These are phyloP conservation scores for Clavariopsis aquatica DNA, from an alignment of 495 filamentous ascomycete species.

Conservation along the genomic window DNA sequence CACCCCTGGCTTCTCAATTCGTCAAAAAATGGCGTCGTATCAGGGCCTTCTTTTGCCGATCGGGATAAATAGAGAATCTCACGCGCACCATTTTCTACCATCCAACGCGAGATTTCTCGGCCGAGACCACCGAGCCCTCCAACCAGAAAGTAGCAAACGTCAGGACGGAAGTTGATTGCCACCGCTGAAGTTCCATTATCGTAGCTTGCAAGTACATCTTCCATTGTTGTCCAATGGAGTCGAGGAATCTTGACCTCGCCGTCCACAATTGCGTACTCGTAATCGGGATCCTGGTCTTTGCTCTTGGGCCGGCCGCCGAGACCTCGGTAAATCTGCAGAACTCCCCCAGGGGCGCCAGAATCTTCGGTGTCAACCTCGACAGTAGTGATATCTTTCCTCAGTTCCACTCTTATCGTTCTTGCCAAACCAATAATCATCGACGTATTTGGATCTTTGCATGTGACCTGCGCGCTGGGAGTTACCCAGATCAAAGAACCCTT, in stretches of 20 bases:
- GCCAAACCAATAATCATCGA: neutral
- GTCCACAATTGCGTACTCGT: neutral
- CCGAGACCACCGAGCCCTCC: constrained; percentile 9
- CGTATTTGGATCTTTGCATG: neutral
- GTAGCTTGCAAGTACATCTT: neutral
- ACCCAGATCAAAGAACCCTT: neutral
- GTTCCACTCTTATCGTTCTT: neutral
- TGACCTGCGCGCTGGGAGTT: neutral
- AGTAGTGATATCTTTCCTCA: neutral
- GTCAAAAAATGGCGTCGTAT: neutral
- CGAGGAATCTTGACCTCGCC: neutral
- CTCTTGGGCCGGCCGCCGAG: neutral
- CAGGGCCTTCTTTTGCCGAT: neutral
- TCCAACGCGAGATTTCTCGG: constrained; percentile 4
- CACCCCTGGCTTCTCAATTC: constrained; percentile 6
- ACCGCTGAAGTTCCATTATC: too few species aligned
- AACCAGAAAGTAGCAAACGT: constrained; percentile 7
- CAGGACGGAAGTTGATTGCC: too few species aligned
- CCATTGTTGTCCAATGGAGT: neutral
- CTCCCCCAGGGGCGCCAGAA: neutral
- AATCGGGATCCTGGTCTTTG: neutral
- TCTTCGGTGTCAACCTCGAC: neutral
- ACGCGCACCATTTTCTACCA: constrained; percentile 3
- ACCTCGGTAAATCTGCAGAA: neutral
- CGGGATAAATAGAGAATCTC: neutral